These are phyloP conservation scores for Lonicera japonica DNA, from an alignment of 129 eudicot genomes.

Conservation along the genomic window DNA sequence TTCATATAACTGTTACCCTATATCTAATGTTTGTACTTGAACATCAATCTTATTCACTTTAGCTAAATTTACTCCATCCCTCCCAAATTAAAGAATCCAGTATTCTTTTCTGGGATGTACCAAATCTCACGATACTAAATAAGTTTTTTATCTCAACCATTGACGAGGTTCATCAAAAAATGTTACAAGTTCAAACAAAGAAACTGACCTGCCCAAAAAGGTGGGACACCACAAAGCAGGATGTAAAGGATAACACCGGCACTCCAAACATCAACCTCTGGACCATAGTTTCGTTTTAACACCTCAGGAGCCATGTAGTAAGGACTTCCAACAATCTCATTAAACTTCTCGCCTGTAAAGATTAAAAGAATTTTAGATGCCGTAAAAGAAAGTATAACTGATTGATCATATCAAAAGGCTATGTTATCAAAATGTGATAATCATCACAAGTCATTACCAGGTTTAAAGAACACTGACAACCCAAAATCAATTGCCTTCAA, in stretches of 20 bases:
- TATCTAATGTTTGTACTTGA: too few relatives aligned
- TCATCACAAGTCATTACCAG: conserved; percentile 39
- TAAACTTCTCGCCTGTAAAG: conserved; percentile 58
- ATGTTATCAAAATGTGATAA: not conserved
- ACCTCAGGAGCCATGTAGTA: conserved; percentile 91
- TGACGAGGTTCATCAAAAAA: too few relatives aligned
- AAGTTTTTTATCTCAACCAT: too few relatives aligned
- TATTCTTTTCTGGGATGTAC: too few relatives aligned
- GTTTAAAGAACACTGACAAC: conserved; percentile 75
- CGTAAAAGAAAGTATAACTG: not conserved
- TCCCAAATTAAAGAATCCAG: too few relatives aligned
- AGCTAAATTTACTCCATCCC: too few relatives aligned
- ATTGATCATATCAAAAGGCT: not conserved
- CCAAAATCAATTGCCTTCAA: conserved; percentile 85
- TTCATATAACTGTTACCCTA: too few relatives aligned
- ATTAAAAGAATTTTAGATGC: conserved; percentile 11
- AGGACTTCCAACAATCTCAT: conserved; percentile 90
- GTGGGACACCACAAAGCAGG: conserved; percentile 85
- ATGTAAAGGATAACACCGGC: conserved; percentile 87
- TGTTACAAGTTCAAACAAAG: too few relatives aligned
- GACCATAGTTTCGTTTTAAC: conserved; percentile 74
- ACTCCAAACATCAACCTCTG: conserved; percentile 85
- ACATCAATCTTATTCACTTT: too few relatives aligned
- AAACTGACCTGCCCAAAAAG: conserved; percentile 84
- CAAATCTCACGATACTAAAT: too few relatives aligned